Conservation (phyloP, 2,329 filamentous ascomycete genomes). For the Stromatinia cepivora region DNA sequence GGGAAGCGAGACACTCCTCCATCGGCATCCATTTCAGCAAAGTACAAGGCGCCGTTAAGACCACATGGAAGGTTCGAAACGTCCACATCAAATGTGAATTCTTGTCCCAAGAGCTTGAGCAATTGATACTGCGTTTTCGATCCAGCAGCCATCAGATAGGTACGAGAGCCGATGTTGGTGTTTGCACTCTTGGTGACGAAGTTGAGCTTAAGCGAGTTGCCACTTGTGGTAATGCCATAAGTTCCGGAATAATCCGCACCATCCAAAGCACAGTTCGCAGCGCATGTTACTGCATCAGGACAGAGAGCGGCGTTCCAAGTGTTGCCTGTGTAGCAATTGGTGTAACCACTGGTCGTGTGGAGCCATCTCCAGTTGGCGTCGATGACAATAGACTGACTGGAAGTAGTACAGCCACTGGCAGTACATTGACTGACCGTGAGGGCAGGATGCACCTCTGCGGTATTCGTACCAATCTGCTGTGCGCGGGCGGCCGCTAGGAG, state of each 20-base stretch:
- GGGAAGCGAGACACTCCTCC: conserved; percentile 56
- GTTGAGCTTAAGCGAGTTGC: conserved; percentile 54
- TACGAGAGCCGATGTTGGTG: conserved; percentile 55
- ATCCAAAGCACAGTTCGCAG: conserved; percentile 54
- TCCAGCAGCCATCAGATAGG: conserved; percentile 63
- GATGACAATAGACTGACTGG: conserved; percentile 52
- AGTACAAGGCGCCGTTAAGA: conserved; percentile 71
- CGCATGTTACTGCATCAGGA: conserved; percentile 48
- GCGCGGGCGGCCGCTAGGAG: conserved; percentile 48
- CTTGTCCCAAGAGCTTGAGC: conserved; percentile 64
- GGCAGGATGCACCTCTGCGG: conserved; percentile 52
- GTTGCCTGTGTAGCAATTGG: conserved; percentile 48
- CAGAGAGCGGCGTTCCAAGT: conserved; percentile 47
- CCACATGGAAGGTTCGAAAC: conserved; percentile 69
- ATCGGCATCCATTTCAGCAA: conserved; percentile 62
- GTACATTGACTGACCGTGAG: conserved; percentile 55
- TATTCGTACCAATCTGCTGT: conserved; percentile 51
- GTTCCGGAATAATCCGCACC: conserved; percentile 54
- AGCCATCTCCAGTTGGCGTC: conserved; percentile 63
- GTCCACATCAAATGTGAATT: conserved; percentile 74
- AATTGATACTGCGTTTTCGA: conserved; percentile 60
- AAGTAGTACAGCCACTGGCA: conserved; percentile 49
- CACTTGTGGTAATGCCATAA: conserved; percentile 57
- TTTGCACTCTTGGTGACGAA: conserved; percentile 54
- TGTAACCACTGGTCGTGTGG: conserved; percentile 48